Evolutionary conservation across 2,329 filamentous ascomycete genomes (phyloP), one percentile per base, ranked within the genome.

Genomic region (Ilyonectria sp.): DNA sequence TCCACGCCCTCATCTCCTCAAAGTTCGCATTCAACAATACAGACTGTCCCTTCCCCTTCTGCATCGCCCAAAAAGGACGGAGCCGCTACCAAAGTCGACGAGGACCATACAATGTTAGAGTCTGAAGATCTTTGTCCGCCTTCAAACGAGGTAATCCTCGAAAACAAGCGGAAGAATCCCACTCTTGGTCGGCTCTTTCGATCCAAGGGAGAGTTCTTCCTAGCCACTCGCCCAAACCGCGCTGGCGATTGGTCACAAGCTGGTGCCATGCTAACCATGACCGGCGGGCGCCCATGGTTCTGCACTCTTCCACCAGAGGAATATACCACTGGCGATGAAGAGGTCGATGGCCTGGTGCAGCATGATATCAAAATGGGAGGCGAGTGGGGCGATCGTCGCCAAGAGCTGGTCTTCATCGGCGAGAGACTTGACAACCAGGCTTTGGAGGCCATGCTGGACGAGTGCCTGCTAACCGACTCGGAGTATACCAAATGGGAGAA

Each of bases 331-430:
- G 81, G 86, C 55, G 81, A 88, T 60, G 76, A 79, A 0, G 78
- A 83, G n/a, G 83, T 86, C 0, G 82, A 87, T 37, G 80, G 81
- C 7, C 84, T 87, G 0, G 83, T 87, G 13, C 74, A 79, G 47
- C 82, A 86, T 62, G 86, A 88, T 70, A 84, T 88, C 23, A 75
- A 81, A 7, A 85, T 86, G 29, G 86, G 86, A 6, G 88, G 87
- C 0, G 84, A 88, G 65, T 93, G 91, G 90, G 91, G 90, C 1
- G 92, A 94, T 71, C 84, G 91, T 1, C 83, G 91, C 2, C 91
- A 94, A 76, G 92, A 94, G 77, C 77, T 94, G 7, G 92, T 94
- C 3, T 92, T 94, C 67, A 93, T 94, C 64, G 92, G 92, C 0
- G 90, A 93, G 77, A 84, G 85, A 6, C 82, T 94, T 15, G 84